Conservation (phyloP, 176 grass and related monocot species). For the Triticum urartu region DNA sequence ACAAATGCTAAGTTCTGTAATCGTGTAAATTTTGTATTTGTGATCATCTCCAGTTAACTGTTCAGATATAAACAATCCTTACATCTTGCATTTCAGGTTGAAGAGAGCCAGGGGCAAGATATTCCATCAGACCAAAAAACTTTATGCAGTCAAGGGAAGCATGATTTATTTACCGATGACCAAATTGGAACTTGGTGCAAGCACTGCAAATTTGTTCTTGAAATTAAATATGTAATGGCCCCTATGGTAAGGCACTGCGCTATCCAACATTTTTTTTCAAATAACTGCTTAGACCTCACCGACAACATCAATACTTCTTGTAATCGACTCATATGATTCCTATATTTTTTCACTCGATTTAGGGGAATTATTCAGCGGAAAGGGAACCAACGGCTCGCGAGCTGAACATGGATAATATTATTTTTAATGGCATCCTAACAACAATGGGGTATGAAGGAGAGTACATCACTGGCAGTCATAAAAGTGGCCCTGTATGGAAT, state of each 20-base stretch:
- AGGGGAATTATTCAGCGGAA: constrained; percentile 25
- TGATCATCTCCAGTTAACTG: background rate
- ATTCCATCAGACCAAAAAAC: background rate
- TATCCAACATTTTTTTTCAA: background rate
- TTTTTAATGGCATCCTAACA: constrained; percentile 38
- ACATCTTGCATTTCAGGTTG: constrained; percentile 23
- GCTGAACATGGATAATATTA: constrained; percentile 8
- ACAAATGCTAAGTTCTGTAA: background rate
- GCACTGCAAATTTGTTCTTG: constrained; percentile 54
- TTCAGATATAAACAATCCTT: constrained; percentile 12
- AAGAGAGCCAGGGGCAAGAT: background rate
- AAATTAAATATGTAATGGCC: constrained; percentile 70
- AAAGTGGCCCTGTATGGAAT: constrained; percentile 60
- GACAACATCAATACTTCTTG: background rate
- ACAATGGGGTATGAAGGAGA: constrained; percentile 26
- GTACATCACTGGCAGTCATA: background rate
- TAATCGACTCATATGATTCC: background rate
- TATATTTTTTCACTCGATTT: constrained; percentile 9
- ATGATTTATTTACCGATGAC: constrained; percentile 66
- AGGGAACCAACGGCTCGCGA: background rate
- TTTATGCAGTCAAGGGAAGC: constrained; percentile 50
- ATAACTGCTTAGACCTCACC: constrained; percentile 1
- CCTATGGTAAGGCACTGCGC: constrained; percentile 54
- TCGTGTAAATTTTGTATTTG: background rate
- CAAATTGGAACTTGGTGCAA: constrained; percentile 70